A percentile compares a stretch with the other conserved stretches of the same genome.
phyloP scores from a whole-genome alignment of 2,329 filamentous ascomycete species.

The Ustilaginoidea virens region DNA sequence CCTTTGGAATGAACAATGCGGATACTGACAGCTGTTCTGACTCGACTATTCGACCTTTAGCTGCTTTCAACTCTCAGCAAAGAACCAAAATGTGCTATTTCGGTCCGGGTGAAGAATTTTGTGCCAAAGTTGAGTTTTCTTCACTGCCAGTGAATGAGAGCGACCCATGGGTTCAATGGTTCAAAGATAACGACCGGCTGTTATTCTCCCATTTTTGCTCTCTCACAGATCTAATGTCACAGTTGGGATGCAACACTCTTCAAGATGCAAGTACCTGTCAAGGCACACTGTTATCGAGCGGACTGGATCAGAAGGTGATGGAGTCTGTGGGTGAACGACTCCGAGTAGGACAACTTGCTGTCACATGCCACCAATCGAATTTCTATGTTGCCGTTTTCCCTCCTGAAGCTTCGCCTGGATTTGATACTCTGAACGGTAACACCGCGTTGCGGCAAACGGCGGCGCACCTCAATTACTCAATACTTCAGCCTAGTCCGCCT shows the following conservation, averaged over 20 bases:
- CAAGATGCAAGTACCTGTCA: constrained; percentile 5
- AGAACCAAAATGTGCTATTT: constrained; percentile 6
- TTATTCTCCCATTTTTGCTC: constrained; percentile 20
- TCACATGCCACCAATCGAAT: constrained; percentile 16
- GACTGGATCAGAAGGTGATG: constrained; percentile 8
- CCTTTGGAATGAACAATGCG: no score
- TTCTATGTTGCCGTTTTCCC: constrained; percentile 22
- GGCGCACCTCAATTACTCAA: constrained; percentile 18
- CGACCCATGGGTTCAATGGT: constrained; percentile 11
- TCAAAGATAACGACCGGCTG: constrained; percentile 12
- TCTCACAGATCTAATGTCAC: constrained; percentile 15
- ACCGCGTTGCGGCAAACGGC: background rate
- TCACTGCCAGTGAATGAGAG: constrained; percentile 6
- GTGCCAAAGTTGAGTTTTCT: constrained; percentile 6
- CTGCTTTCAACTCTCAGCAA: no score
- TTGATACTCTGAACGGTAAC: background rate
- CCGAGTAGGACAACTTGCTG: constrained; percentile 17
- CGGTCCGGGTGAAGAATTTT: constrained; percentile 2
- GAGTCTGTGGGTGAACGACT: constrained; percentile 18
- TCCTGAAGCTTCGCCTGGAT: background rate
- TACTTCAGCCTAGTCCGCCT: constrained; percentile 17
- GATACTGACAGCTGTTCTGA: no score
- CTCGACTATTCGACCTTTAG: no score
- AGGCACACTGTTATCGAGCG: constrained; percentile 8
- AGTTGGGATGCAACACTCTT: constrained; percentile 4